phyloP scores from a whole-genome alignment of 2,329 filamentous ascomycete genomes.

The Xylaria sp. region DNA sequence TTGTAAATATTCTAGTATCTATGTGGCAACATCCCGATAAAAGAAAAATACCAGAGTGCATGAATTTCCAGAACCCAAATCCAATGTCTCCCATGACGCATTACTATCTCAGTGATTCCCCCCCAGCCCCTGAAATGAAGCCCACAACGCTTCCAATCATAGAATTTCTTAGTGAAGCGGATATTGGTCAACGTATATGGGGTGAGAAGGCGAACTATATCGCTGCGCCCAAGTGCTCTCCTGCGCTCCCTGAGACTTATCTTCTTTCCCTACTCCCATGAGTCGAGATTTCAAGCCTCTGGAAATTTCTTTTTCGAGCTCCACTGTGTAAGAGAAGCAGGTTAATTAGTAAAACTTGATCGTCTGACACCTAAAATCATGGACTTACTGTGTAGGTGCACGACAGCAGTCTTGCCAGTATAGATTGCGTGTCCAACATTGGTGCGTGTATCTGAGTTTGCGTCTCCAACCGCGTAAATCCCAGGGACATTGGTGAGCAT shows the following conservation, averaged over 20 bases:
- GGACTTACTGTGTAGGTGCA: constrained; percentile 65
- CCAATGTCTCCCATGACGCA: no score
- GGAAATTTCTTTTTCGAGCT: constrained; percentile 12
- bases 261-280: not conserved
- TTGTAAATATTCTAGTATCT: no score
- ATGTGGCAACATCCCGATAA: no score
- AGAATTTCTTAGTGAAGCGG: not conserved
- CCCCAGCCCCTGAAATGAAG: not conserved
- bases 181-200: constrained; percentile 12
- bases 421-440: constrained; percentile 71
- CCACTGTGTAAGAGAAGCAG: not conserved
- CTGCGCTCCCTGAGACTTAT: not conserved
- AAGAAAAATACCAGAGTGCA: no score
- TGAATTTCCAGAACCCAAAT: no score
- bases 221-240: not conserved
- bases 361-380: not conserved
- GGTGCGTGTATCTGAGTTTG: constrained; percentile 66
- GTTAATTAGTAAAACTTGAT: not conserved
- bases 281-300: not conserved
- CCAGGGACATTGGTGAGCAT: constrained; percentile 63
- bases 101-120: no score
- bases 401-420: constrained; percentile 67
- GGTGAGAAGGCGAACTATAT: not conserved
- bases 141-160: not conserved
- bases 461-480: constrained; percentile 68